Percentiles rank a stretch among this genome's conserved stretches.
Evolutionary conservation across 306 rosid genomes (phyloP).

Genomic region (Acacia confusa): DNA sequence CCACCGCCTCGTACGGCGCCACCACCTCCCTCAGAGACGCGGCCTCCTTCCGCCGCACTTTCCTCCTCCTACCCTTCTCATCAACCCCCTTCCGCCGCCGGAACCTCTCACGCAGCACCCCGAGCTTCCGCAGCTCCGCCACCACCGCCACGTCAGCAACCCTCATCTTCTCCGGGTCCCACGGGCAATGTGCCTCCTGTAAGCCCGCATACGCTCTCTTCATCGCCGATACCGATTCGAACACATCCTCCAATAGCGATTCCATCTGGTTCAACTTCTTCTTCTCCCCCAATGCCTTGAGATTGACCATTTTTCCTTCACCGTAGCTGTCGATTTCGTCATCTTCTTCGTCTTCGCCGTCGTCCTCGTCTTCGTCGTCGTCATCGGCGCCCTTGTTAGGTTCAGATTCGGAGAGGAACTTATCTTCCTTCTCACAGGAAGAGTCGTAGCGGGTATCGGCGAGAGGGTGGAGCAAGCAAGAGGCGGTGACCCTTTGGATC

Average conservation of each 20-base stretch:
- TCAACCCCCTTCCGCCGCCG: constrained; percentile 48
- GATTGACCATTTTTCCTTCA: constrained; percentile 30
- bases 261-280: constrained; percentile 66
- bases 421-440: constrained; percentile 32
- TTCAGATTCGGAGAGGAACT: constrained; percentile 43
- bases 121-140: constrained; percentile 75
- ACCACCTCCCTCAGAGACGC: constrained; percentile 70
- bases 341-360: constrained; percentile 23
- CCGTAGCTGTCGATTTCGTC: constrained; percentile 26
- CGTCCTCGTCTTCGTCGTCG: constrained; percentile 6
- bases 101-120: constrained; percentile 72
- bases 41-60: constrained; percentile 27
- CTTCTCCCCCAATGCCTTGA: constrained; percentile 35
- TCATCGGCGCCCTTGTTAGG: constrained; percentile 32
- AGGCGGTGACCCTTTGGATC: constrained; percentile 86
- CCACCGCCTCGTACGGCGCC: constrained; percentile 95
- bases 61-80: constrained; percentile 29
- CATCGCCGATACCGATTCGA: constrained; percentile 78
- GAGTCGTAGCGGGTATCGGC: constrained; percentile 40
- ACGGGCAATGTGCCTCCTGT: constrained; percentile 89
- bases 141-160: constrained; percentile 80
- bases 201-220: constrained; percentile 73
- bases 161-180: constrained; percentile 89
- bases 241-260: constrained; percentile 66
- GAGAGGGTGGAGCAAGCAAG: constrained; percentile 92